These are phyloP conservation scores for Trichoderma oligosporum DNA, from an alignment of 2,329 filamentous ascomycete genomes.

Conservation along the genomic window DNA sequence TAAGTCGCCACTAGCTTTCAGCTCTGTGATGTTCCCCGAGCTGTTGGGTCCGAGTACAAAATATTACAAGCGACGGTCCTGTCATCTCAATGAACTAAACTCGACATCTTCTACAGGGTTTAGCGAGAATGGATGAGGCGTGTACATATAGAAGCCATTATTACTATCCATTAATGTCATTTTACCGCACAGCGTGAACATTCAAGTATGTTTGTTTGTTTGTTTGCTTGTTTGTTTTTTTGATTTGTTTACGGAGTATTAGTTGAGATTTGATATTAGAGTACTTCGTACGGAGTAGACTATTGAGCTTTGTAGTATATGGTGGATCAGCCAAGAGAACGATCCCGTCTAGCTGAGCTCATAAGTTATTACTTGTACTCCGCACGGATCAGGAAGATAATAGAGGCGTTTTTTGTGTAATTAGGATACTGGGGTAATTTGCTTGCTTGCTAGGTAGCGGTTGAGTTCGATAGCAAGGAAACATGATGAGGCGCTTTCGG, in stretches of 20 bases:
- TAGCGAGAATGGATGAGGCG: neutral
- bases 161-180: constrained; percentile 15
- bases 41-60: constrained; percentile 8
- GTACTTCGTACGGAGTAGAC: too few species aligned
- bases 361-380: too few species aligned
- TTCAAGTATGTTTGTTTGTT: too few species aligned
- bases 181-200: neutral
- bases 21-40: constrained; percentile 10
- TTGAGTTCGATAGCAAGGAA: neutral
- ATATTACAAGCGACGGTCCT: neutral
- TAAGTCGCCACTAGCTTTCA: constrained; percentile 16
- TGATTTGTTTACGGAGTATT: too few species aligned
- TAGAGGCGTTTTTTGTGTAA: neutral
- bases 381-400: neutral
- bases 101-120: constrained; percentile 10
- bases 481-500: constrained; percentile 18
- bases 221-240: too few species aligned
- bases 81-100: neutral
- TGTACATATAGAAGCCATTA: neutral
- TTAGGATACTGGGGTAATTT: constrained; percentile 3
- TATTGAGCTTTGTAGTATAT: too few species aligned
- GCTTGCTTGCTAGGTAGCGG: constrained; percentile 4
- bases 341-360: too few species aligned
- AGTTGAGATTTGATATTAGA: too few species aligned
- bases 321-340: neutral